Evolutionary conservation across 179 eudicot genomes (phyloP).

Genomic region (Beta corolliflora): DNA sequence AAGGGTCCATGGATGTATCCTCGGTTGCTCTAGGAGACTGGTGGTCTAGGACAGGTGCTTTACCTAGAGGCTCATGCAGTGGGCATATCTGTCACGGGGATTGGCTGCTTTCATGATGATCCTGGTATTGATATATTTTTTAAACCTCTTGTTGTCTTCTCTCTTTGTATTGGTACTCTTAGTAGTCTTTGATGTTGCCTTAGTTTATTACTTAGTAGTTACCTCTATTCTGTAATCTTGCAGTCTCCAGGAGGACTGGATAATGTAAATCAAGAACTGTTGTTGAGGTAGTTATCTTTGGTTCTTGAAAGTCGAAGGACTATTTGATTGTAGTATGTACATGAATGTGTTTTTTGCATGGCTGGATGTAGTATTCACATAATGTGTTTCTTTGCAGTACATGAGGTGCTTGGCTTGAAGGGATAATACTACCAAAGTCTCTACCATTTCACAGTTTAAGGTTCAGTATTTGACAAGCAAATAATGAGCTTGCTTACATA

Average conservation of each 20-base stretch:
- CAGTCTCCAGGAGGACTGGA: background rate
- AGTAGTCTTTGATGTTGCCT: background rate
- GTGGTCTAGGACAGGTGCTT: constrained; percentile 87
- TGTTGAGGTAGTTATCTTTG: background rate
- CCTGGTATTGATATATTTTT: too few relatives aligned
- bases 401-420: constrained; percentile 74
- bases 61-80: constrained; percentile 93
- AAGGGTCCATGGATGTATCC: constrained; percentile 95
- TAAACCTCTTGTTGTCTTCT: background rate
- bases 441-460: too few relatives aligned
- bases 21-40: constrained; percentile 88
- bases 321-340: background rate
- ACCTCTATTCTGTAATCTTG: background rate
- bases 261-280: background rate
- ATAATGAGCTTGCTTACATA: too few relatives aligned
- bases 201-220: background rate
- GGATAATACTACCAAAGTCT: constrained; percentile 61
- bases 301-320: background rate
- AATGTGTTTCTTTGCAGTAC: constrained; percentile 48
- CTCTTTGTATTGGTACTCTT: background rate
- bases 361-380: background rate
- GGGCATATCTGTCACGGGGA: constrained; percentile 48
- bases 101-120: too few relatives aligned
- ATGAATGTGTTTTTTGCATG: background rate
- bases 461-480: too few relatives aligned